Evolutionary conservation across 2,329 filamentous ascomycete species (phyloP), one percentile per base, ranked within the genome.

Genomic region (Alternaria atra): DNA sequence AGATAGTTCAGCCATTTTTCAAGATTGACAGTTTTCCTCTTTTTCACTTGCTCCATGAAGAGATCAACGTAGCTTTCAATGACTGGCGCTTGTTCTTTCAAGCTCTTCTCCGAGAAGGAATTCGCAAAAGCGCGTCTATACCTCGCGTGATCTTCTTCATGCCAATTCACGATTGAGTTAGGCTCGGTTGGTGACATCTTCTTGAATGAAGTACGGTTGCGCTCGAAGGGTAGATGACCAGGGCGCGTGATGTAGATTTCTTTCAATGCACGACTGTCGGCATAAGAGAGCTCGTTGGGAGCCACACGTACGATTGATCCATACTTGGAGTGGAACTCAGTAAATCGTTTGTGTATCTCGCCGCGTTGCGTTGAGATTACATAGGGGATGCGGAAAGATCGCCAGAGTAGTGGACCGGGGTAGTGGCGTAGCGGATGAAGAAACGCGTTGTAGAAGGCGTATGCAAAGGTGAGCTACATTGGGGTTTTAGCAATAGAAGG

Each of bases 381-480:
- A 44, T 73, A 73, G 2, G 73, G 67, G 13, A 74, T 51, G 42
- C 71, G 65, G 56, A 67, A 75, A 20, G 69, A 61, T 8, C 63
- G 59, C 73, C 73, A 76, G 1, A 74, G 64, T 1, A 70, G 51
- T 12, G 73, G 73, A 13, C 73, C 73, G 5, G 73, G 73, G 52
- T 74, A 75, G 2, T 46, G 56, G 39, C 68, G 67, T 0, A 76
- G 64, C 13, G 73, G 73, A 40, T 75, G 72, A 1, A 74, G 48
- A 43, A 64, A 72, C 3, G 57, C 58, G 56, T 76, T 76, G 55
- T 75, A 74, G 29, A 62, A 32, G 8, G 47, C 71, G 43, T 73
- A 74, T 5, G 63, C 17, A 4, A 70, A 15, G 3, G 62, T 23
- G 5, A 43, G 29, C 53, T 60, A 43, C 17, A 17, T 27, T 9